Base-by-base conservation (phyloP, 2,329 filamentous ascomycete species). In the Verticillium alfalfae region DNA sequence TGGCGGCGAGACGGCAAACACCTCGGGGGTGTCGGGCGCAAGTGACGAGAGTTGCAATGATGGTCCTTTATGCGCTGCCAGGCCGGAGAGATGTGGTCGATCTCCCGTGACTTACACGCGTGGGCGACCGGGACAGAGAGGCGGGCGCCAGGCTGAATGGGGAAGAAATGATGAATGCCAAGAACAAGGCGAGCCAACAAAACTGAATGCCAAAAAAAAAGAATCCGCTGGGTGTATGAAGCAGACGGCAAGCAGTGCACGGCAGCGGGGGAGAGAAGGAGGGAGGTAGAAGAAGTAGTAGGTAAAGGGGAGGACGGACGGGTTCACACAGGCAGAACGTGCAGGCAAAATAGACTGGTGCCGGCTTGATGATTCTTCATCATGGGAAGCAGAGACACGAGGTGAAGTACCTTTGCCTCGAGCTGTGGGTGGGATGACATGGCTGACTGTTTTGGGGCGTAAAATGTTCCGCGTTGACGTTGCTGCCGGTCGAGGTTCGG, bases 1-100 rank as follows among this genome's bases (percentile, higher is more conserved):
- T 81, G 61, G 37, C 22, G 22, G 34, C 56, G 36, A 26, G 18
- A 31, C 26, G 26, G 26, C 26, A 31, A 31, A 31, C 26, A 31
- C 26, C 26, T 4, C 26, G 26, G 26, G 26, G 3, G 3, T 12
- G 22, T 52, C 6, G 22, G 22, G 45, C 26, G 39, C 18, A 22
- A 52, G n/a, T 12, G 45, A 52, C 45, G 45, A 18, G 45, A 18
- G n/a, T 5, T 12, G 7, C 22, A 10, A 31, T 31, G 3, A 31
- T 10, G 2, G 45, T 22, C 45, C n/a, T 52, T 8, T n/a, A 52
- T 10, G 45, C 18, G 45, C 26, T 31, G 26, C 45, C 45, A 52
- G 22, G 45, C 22, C 26, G 45, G 45, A 52, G 36, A 52, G 45
- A 52, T 52, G 22, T 10, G 9, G 45, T 52, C 45, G 45, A 52